Base-by-base conservation (phyloP, 2,329 filamentous ascomycete species). In the Beauveria varroae region DNA sequence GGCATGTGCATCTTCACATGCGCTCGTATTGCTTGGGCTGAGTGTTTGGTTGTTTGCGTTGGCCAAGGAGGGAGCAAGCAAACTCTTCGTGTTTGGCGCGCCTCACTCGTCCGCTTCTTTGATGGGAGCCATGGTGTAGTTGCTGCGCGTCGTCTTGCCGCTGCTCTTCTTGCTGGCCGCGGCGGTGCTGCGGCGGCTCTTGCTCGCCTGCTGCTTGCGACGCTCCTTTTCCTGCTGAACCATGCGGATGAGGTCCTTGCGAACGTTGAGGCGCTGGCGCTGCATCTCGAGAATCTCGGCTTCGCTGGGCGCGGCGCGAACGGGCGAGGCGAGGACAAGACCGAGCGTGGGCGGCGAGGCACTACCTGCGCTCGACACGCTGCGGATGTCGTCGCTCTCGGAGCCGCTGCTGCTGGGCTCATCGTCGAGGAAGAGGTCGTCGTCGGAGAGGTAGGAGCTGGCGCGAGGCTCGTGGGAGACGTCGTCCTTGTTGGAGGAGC, bases 371-470 rank as follows among this genome's bases (percentile, higher is more conserved):
- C 77, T 79, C 67, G 75, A 72, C 73, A 75, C 78, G 64, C 71
- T 73, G 65, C 71, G 68, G 68, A 72, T 73, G 51, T 75, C 78
- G 57, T 79, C 72, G 71, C 77, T 81, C 71, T 72, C 75, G 63
- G 72, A 67, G 67, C 83, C 79, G 67, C 83, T 79, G 66, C 83
- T 79, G 73, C 66, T 79, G 77, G 69, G 76, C 73, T 41, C 37
- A 41, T 61, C 62, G 61, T 57, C 69, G 62, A 81, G 77, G 72
- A 84, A 81, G 60, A 87, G 80, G 67, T 87, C 85, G 73, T 87
- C 85, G 75, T 87, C 85, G 47, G 83, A 85, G 64, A 87, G 77
- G 72, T 79, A 85, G 0, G 82, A 82, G 3, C 80, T 80, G 20
- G 81, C 78, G 63, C 79, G 78, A 52, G 64, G 56, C 66, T 76